Base-by-base conservation (phyloP, 2,329 filamentous ascomycete species). In the Sphaerostilbella broomeana region DNA sequence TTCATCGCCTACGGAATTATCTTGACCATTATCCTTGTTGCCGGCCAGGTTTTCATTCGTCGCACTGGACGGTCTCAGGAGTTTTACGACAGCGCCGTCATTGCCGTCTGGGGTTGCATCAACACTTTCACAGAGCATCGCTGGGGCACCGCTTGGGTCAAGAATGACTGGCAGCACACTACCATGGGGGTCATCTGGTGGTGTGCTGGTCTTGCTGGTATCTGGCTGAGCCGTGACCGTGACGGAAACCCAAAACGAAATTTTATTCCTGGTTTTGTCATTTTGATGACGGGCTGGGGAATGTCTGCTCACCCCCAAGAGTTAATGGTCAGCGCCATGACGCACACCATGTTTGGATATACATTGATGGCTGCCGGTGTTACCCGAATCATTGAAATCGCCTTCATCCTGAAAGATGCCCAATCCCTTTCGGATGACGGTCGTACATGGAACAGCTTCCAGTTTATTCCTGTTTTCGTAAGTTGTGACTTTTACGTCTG, bases 171-270 rank as follows among this genome's bases (percentile, higher is more conserved):
- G 66, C 90, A 98, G 61, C 92, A 98, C 62, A 98, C 92, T 0
- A 86, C 85, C n/a, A 97, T 98, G 90, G 92, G 92, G n/a, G 79
- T 98, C 46, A 80, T 98, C 36, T 98, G 92, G 92, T 98, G 90
- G 90, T 85, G 81, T 53, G 90, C 92, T 6, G 92, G 92, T 17
- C 68, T 98, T 20, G 75, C 90, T 9, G 92, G 92, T 28, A 75
- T 98, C 37, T 98, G 90, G 92, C 71, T 98, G 26, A 94, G 87
- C 59, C 77, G 79, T 47, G 86, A 82, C 57, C 79, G 86, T 41
- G 80, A 90, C 47, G 90, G 92, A 36, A 73, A 79, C 28, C 89
- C 92, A 7, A 88, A 90, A 70, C 78, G 92, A 51, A 98, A 98
- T 65, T 79, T 98, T 45, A 80, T 98, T 39, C 92, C 92, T 1